These are phyloP conservation scores for Ascoidea rubescens DNA, from an alignment of 805 yeast species.

Conservation along the genomic window DNA sequence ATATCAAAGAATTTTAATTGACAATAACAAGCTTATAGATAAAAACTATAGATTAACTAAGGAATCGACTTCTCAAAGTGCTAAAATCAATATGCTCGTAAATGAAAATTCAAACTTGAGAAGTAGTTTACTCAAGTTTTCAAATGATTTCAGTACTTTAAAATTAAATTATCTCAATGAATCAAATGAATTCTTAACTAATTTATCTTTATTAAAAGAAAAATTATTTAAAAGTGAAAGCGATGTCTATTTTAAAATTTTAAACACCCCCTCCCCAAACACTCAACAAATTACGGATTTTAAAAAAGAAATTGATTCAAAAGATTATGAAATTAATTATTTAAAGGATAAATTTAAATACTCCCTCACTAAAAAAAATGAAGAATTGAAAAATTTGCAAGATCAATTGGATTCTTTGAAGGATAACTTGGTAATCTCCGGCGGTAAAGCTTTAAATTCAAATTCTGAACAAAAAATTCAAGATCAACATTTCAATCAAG, in stretches of 20 bases:
- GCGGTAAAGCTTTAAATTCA: neutral
- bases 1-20: neutral
- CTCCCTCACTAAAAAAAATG: neutral
- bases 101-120: neutral
- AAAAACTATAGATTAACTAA: neutral
- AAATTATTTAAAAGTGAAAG: too few relatives aligned
- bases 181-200: neutral
- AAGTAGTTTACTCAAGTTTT: too few relatives aligned
- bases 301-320: neutral
- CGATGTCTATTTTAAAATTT: neutral
- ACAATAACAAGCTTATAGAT: neutral
- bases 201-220: neutral
- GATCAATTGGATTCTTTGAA: neutral
- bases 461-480: too few relatives aligned
- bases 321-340: neutral
- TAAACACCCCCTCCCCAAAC: neutral
- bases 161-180: too few relatives aligned
- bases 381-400: neutral
- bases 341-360: neutral
- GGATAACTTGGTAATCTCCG: neutral
- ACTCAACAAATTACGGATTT: neutral
- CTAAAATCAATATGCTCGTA: neutral
- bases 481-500: too few relatives aligned
- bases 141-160: neutral
- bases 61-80: neutral